Evolutionary conservation across 2,329 filamentous ascomycete genomes (phyloP).

Genomic region (Aspergillus pseudonomiae): DNA sequence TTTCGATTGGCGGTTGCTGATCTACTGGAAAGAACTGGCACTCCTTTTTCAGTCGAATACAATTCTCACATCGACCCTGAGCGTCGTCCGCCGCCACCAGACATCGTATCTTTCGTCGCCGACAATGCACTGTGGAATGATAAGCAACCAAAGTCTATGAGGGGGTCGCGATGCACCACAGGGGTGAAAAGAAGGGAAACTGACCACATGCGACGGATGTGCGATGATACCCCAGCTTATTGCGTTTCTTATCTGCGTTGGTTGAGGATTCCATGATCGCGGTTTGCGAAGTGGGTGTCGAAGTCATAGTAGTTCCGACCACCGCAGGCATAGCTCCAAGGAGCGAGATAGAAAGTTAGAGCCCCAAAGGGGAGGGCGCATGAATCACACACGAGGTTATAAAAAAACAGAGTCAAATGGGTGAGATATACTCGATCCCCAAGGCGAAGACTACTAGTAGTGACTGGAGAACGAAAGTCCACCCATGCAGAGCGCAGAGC

Average conservation of each 20-base stretch:
- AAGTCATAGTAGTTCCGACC: conserved; percentile 35
- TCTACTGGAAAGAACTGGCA: conserved; percentile 92
- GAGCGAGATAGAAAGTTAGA: conserved; percentile 22
- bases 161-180: background rate
- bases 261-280: conserved; percentile 41
- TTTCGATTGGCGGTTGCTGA: conserved; percentile 62
- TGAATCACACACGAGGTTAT: conserved; percentile 22
- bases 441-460: conserved; percentile 2
- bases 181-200: conserved; percentile 44
- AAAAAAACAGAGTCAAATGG: background rate
- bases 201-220: conserved; percentile 94
- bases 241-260: conserved; percentile 70
- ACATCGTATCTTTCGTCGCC: conserved; percentile 90
- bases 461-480: background rate
- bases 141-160: conserved; percentile 19
- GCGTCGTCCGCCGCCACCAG: conserved; percentile 73
- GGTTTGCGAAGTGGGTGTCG: conserved; percentile 35
- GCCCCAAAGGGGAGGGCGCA: conserved; percentile 28
- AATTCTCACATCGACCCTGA: conserved; percentile 83
- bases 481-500: conserved; percentile 13
- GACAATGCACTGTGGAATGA: conserved; percentile 72
- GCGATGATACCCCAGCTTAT: conserved; percentile 93
- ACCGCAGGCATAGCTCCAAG: conserved; percentile 44
- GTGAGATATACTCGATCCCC: background rate
- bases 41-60: conserved; percentile 90